phyloP scores from a whole-genome alignment of 768 basidiomycete genomes.

The Gymnopilus junonius region DNA sequence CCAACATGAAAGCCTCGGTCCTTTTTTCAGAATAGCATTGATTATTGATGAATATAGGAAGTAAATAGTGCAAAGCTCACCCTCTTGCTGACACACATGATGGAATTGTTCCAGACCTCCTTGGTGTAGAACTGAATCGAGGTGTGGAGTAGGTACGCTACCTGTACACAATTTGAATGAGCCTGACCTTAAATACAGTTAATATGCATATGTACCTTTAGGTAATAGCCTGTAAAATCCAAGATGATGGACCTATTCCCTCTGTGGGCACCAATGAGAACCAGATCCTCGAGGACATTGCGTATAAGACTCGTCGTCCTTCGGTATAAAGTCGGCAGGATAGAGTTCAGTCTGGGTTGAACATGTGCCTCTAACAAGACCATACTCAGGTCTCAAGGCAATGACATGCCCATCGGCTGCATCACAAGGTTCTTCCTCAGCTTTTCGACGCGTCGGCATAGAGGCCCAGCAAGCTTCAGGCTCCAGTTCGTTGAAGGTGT shows the following conservation, averaged over 20 bases:
- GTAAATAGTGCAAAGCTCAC: neutral
- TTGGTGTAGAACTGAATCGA: slow-evolving; percentile 8
- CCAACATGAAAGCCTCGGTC: slow-evolving; percentile 1
- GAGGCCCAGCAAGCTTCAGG: no score
- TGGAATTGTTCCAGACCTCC: neutral
- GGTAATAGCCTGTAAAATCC: slow-evolving; percentile 1
- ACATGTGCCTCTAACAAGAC: neutral
- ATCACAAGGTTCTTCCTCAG: neutral
- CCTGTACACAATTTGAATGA: neutral
- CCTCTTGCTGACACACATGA: neutral
- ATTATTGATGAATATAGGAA: neutral
- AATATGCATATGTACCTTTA: neutral
- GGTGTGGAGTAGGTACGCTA: slow-evolving; percentile 11
- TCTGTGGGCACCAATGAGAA: neutral
- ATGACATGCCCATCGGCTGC: neutral
- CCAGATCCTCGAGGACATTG: no score
- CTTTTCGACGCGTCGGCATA: neutral
- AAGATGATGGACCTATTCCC: slow-evolving; percentile 4
- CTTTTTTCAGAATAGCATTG: neutral
- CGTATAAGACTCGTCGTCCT: no score
- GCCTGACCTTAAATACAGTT: neutral
- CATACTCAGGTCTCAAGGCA: neutral
- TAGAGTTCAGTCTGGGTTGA: neutral
- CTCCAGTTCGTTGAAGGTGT: no score
- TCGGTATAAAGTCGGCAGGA: neutral